Evolutionary conservation across 2,329 filamentous ascomycete species (phyloP), one percentile per base, ranked within the genome.

Genomic region (Cadophora malorum): DNA sequence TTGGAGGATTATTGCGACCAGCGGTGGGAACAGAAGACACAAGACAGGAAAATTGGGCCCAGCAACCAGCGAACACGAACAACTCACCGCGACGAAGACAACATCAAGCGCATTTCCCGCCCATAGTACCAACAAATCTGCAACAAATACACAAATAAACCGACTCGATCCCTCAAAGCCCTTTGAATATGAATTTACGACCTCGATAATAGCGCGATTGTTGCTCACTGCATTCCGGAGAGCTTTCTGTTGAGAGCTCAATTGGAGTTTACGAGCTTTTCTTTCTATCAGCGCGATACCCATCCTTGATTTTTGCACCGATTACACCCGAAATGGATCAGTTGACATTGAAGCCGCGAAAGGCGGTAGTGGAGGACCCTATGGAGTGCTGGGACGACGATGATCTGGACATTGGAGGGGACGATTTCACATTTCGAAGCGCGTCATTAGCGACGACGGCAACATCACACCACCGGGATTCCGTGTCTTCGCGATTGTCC

Each of bases 371-470:
- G 74, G 84, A 86, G 78, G 86, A 88, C 68, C 81, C 83, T 21
- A 85, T 94, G 71, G 92, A 95, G 79, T 90, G 87, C 79, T 96
- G 91, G 88, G 91, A 94, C 76, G 89, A 94, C 76, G 91, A 91
- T 74, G 89, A 91, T 79, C 90, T 93, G 75, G 82, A 90, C 73
- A 88, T 92, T 75, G 90, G 91, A 23, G 85, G 85, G 64, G 89
- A 92, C 73, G 83, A 92, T 80, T 80, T 91, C 72, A 84, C 83
- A 64, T 86, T 90, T 71, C 82, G 84, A 74, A 86, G 83, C 76
- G 74, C 75, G 61, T 78, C 76, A n/a, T 50, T 75, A 41, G 75
- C 75, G 52, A 83, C 84, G 33, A 83, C 81, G 67, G 77, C 78
- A 41, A 80, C 80, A 35, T 80, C 81, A 68, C 85, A 88, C 70